A percentile compares a stretch with the other conserved stretches of the same genome.
phyloP scores from a whole-genome alignment of 106 monocot species.

The Narthecium ossifragum region DNA sequence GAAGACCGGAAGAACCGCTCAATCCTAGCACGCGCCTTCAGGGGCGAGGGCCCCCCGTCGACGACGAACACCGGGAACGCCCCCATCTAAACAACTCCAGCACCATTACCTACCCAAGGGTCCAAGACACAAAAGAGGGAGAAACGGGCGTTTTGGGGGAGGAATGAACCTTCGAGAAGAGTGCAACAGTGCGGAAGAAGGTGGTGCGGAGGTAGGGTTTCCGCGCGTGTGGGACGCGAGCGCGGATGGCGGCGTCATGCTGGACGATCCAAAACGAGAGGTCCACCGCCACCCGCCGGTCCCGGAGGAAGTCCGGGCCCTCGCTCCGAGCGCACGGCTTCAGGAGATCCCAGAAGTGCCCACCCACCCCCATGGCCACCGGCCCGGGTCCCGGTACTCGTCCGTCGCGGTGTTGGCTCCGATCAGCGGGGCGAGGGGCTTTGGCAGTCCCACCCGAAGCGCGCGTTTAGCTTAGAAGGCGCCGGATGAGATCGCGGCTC shows the following conservation, averaged over 20 bases:
- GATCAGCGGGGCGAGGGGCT: no score
- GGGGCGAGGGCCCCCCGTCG: constrained; percentile 75
- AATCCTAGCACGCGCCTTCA: constrained; percentile 72
- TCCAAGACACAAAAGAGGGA: background rate
- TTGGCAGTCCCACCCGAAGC: no score
- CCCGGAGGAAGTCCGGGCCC: constrained; percentile 73
- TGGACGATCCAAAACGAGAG: constrained; percentile 99
- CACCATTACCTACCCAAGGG: background rate
- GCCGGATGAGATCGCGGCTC: no score
- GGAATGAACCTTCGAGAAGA: constrained; percentile 83
- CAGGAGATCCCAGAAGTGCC: constrained; percentile 88
- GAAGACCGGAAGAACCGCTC: constrained; percentile 74
- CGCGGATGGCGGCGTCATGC: constrained; percentile 58
- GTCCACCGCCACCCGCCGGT: constrained; percentile 88
- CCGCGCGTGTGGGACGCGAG: constrained; percentile 26
- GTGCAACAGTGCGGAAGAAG: constrained; percentile 89
- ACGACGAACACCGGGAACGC: constrained; percentile 93
- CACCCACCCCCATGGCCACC: constrained; percentile 72
- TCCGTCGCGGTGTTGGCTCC: no score
- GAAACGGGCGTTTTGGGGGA: background rate
- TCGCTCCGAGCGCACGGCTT: constrained; percentile 80
- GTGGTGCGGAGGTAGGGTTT: constrained; percentile 74
- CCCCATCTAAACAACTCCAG: constrained; percentile 52
- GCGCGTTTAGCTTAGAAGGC: no score
- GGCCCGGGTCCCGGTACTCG: no score